Conservation (phyloP, 345 rosid genomes). For the Jatropha curcas region DNA sequence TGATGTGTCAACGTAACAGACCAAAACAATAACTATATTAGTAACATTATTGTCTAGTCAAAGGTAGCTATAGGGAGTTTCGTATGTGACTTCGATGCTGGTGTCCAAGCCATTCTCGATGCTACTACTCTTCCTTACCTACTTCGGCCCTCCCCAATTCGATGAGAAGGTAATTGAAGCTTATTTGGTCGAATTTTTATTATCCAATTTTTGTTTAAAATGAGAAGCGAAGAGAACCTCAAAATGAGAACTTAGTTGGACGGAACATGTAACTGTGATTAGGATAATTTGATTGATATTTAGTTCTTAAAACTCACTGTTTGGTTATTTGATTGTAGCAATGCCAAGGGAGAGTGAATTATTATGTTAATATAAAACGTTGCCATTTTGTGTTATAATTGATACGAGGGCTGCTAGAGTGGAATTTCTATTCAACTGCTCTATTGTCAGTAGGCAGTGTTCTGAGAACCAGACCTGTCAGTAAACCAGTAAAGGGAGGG, state of each 20-base stretch:
- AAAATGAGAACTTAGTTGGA: too few relatives aligned
- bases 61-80: constrained; percentile 89
- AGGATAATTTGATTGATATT: too few relatives aligned
- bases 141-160: constrained; percentile 52
- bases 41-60: constrained; percentile 70
- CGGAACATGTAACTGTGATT: too few relatives aligned
- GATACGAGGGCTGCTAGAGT: too few relatives aligned
- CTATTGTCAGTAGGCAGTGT: too few relatives aligned
- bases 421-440: too few relatives aligned
- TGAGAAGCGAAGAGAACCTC: too few relatives aligned
- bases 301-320: neutral
- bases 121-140: constrained; percentile 70
- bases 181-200: neutral
- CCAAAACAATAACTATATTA: constrained; percentile 4
- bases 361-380: neutral
- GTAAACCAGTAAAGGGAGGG: too few relatives aligned
- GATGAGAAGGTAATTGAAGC: constrained; percentile 56
- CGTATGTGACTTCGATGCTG: constrained; percentile 90
- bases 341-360: neutral
- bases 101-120: constrained; percentile 78
- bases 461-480: too few relatives aligned
- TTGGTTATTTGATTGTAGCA: too few relatives aligned
- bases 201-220: neutral
- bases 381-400: too few relatives aligned
- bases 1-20: constrained; percentile 11